Percentiles rank a stretch among this genome's conserved stretches.
These are phyloP conservation scores for Lasiosphaeria hispida DNA, from an alignment of 495 filamentous ascomycete species.

Conservation along the genomic window DNA sequence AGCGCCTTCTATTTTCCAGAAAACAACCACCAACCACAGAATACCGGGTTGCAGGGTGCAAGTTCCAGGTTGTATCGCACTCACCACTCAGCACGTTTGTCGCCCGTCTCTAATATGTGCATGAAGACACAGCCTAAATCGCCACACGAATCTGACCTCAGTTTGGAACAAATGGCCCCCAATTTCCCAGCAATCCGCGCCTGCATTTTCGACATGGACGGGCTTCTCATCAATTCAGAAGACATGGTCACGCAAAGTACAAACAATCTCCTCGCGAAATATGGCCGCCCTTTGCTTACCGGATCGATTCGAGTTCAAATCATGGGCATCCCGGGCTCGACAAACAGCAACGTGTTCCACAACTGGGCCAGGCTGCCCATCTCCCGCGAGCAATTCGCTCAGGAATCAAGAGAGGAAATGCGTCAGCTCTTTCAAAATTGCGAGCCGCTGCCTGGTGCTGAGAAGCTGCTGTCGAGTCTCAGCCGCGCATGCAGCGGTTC, in stretches of 20 bases:
- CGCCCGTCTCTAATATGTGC: no score
- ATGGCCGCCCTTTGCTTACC: conserved; percentile 67
- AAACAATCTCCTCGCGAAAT: conserved; percentile 70
- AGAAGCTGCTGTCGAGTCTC: conserved; percentile 56
- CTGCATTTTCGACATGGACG: conserved; percentile 97
- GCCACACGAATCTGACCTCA: no score
- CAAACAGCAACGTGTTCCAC: conserved; percentile 40
- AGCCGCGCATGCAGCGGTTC: conserved; percentile 15
- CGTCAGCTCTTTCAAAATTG: conserved; percentile 61
- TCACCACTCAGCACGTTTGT: no score
- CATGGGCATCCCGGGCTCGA: conserved; percentile 74
- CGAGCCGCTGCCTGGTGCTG: conserved; percentile 69
- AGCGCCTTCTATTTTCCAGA: no score
- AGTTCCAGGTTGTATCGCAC: no score
- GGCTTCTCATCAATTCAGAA: conserved; percentile 84
- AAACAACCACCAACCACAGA: no score
- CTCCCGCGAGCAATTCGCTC: conserved; percentile 55
- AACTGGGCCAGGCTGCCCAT: conserved; percentile 80
- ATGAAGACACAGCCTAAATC: no score
- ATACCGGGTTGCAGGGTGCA: no score
- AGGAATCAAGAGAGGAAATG: conserved; percentile 56
- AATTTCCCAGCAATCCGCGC: conserved; percentile 74
- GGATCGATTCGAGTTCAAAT: conserved; percentile 87
- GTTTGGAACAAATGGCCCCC: no score
- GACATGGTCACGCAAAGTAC: conserved; percentile 79